Percentiles rank a stretch among this genome's conserved stretches.
phyloP scores from a whole-genome alignment of 495 filamentous ascomycete species.

The Immersiella caudata region DNA sequence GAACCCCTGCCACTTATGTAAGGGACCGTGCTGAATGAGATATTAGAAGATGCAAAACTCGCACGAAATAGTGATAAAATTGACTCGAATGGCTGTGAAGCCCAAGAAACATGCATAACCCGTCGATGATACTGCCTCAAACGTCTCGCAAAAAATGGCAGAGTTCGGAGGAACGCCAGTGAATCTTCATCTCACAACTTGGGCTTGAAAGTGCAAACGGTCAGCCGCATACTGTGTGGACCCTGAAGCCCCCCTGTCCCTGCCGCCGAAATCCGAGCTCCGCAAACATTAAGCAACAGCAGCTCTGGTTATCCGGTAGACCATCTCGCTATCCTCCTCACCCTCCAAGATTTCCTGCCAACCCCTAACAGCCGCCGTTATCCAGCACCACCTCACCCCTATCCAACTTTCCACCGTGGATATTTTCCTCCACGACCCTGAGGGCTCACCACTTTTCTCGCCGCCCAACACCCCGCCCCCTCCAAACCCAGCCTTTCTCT shows the following conservation, averaged over 20 bases:
- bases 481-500: neutral
- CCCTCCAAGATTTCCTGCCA: neutral
- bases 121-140: neutral
- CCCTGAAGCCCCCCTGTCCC: neutral
- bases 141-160: neutral
- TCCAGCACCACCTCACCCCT: neutral
- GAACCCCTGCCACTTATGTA: conserved; percentile 17
- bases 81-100: neutral
- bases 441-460: neutral
- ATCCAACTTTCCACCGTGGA: neutral
- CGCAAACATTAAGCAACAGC: neutral
- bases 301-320: neutral
- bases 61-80: neutral
- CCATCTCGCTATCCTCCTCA: neutral
- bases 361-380: neutral
- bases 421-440: neutral
- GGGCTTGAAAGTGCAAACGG: neutral
- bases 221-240: neutral
- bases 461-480: neutral
- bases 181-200: neutral
- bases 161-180: neutral
- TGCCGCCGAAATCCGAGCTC: neutral
- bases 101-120: neutral
- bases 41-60: neutral
- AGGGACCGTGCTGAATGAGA: neutral